phyloP scores from a whole-genome alignment of 768 basidiomycete species.

The Hebeloma cylindrosporum region DNA sequence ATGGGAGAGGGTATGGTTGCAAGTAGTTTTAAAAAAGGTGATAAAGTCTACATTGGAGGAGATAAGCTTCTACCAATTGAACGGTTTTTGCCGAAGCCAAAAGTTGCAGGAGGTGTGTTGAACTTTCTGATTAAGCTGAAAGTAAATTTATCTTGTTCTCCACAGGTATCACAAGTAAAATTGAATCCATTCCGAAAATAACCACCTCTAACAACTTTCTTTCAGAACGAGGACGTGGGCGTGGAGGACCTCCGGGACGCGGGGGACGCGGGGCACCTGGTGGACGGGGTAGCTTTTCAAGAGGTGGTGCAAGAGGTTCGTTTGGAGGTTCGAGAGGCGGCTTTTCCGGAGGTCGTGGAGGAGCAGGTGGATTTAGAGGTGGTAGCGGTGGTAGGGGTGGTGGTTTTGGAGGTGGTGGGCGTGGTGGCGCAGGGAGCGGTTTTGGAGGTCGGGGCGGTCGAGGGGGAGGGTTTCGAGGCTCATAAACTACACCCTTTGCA shows the following conservation, averaged over 20 bases:
- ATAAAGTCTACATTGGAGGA: slow-evolving; percentile 96
- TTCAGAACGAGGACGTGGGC: slow-evolving; percentile 40
- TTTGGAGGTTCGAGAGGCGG: slow-evolving; percentile 32
- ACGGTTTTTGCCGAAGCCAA: slow-evolving; percentile 95
- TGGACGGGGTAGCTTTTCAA: slow-evolving; percentile 46
- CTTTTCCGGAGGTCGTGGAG: slow-evolving; percentile 41
- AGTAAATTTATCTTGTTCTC: slow-evolving; percentile 2
- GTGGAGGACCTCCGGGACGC: slow-evolving; percentile 33
- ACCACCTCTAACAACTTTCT: slow-evolving; percentile 13
- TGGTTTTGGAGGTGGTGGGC: slow-evolving; percentile 39
- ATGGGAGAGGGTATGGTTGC: slow-evolving; percentile 97
- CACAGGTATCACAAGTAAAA: slow-evolving; percentile 52
- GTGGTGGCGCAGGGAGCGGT: slow-evolving; percentile 36
- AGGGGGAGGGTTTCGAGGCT: slow-evolving; percentile 48
- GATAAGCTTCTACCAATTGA: slow-evolving; percentile 97
- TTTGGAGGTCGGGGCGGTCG: slow-evolving; percentile 23
- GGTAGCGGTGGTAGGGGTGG: slow-evolving; percentile 39
- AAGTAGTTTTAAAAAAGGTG: slow-evolving; percentile 93
- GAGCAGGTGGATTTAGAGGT: slow-evolving; percentile 45
- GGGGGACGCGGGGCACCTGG: slow-evolving; percentile 35
- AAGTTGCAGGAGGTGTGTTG: slow-evolving; percentile 64
- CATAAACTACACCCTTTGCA: slow-evolving; percentile 33
- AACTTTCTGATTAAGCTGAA: slow-evolving; percentile 10
- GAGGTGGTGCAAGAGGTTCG: slow-evolving; percentile 46
- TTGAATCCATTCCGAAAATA: slow-evolving; percentile 6